Conservation (phyloP, 2,329 filamentous ascomycete species). For the Claviceps lovelessii region DNA sequence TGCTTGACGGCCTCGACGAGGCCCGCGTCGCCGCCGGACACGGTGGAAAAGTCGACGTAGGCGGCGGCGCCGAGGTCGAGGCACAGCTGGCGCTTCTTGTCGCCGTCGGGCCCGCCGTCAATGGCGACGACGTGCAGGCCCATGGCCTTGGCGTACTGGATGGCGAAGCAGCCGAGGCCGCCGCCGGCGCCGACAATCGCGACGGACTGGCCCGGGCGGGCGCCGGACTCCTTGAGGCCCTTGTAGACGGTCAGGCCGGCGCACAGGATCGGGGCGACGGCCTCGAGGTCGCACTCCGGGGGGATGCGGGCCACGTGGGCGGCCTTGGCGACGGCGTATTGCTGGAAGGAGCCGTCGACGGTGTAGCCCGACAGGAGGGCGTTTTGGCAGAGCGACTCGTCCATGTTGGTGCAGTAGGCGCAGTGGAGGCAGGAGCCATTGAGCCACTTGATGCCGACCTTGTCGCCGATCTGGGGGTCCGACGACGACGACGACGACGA, state of each 20-base stretch:
- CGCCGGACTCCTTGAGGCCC: slow-evolving; percentile 73
- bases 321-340: slow-evolving; percentile 80
- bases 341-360: slow-evolving; percentile 84
- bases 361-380: slow-evolving; percentile 77
- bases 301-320: slow-evolving; percentile 72
- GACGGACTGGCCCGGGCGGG: slow-evolving; percentile 58
- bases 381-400: slow-evolving; percentile 71
- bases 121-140: slow-evolving; percentile 68
- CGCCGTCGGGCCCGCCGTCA: slow-evolving; percentile 51
- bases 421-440: slow-evolving; percentile 77
- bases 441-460: slow-evolving; percentile 86
- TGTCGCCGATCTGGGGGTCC: slow-evolving; percentile 64
- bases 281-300: slow-evolving; percentile 61
- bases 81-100: slow-evolving; percentile 50
- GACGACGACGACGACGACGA: too few species aligned
- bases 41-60: slow-evolving; percentile 69
- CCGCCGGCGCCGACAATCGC: slow-evolving; percentile 80
- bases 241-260: slow-evolving; percentile 84
- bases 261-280: slow-evolving; percentile 66
- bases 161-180: slow-evolving; percentile 62
- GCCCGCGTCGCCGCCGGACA: slow-evolving; percentile 53
- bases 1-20: slow-evolving; percentile 63
- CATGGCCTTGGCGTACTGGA: slow-evolving; percentile 88
- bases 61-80: slow-evolving; percentile 52
- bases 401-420: slow-evolving; percentile 64